A percentile compares a stretch with the other conserved stretches of the same genome.
Conservation (phyloP, 352 stramenopile species). For the Globisporangium irregulare region DNA sequence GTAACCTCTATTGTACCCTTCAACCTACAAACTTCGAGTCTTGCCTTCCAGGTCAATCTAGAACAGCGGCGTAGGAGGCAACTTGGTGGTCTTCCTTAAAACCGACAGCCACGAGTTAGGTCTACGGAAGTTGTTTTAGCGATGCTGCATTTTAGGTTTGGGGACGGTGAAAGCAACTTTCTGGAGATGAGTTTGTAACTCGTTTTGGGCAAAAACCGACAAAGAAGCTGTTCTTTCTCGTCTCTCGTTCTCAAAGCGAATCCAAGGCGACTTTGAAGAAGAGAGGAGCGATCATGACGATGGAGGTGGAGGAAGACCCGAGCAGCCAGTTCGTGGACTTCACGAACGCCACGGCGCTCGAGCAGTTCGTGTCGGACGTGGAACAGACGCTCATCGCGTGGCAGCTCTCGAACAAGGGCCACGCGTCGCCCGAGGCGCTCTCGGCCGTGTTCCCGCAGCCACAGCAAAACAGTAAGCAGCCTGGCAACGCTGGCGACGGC, state of each 20-base stretch:
- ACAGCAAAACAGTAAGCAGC: background rate
- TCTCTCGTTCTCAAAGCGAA: background rate
- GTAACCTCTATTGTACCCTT: too few species aligned
- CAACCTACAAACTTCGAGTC: too few species aligned
- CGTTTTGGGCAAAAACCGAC: too few species aligned
- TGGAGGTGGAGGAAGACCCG: slow-evolving; percentile 80
- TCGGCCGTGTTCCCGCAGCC: slow-evolving; percentile 10
- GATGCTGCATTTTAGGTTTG: too few species aligned
- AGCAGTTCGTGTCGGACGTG: slow-evolving; percentile 76
- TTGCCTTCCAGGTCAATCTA: too few species aligned
- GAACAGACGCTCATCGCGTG: slow-evolving; percentile 74
- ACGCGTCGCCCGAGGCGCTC: slow-evolving; percentile 39
- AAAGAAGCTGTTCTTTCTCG: background rate
- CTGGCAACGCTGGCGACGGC: background rate
- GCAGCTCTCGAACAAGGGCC: slow-evolving; percentile 63
- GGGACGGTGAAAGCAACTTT: too few species aligned
- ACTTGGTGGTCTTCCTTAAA: too few species aligned
- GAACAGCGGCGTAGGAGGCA: too few species aligned
- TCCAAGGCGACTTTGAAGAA: background rate
- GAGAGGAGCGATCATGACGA: background rate
- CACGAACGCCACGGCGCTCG: slow-evolving; percentile 75
- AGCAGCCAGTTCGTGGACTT: slow-evolving; percentile 86
- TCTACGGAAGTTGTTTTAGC: too few species aligned
- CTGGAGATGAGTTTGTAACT: too few species aligned
- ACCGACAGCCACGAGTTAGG: too few species aligned